These are phyloP conservation scores for Pyricularia sp. DNA, from an alignment of 2,329 filamentous ascomycete species.

Conservation along the genomic window DNA sequence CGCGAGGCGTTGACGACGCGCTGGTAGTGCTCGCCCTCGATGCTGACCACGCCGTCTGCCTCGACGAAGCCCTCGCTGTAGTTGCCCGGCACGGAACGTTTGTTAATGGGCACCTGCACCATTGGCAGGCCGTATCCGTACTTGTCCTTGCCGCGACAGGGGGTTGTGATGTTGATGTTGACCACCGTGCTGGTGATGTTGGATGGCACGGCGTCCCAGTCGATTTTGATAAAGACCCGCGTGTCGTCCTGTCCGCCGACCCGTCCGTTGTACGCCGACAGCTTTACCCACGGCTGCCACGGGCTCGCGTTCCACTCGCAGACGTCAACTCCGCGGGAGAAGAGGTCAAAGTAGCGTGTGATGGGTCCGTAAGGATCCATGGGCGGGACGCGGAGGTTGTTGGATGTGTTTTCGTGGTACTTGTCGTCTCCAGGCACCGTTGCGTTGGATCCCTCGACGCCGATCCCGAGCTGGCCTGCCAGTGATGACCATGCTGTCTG, in stretches of 20 bases:
- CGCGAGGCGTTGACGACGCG: slow-evolving; percentile 22
- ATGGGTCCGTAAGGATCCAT: slow-evolving; percentile 48
- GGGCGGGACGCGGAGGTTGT: slow-evolving; percentile 34
- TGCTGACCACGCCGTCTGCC: slow-evolving; percentile 45
- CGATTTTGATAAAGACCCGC: slow-evolving; percentile 43
- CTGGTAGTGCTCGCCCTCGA: slow-evolving; percentile 44
- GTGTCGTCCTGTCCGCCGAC: slow-evolving; percentile 25
- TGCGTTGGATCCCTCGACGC: slow-evolving; percentile 56
- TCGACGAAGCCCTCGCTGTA: slow-evolving; percentile 54
- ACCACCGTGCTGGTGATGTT: slow-evolving; percentile 29
- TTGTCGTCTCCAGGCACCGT: slow-evolving; percentile 58
- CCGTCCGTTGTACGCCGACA: slow-evolving; percentile 38
- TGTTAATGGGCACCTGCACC: slow-evolving; percentile 45
- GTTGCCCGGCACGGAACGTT: slow-evolving; percentile 34
- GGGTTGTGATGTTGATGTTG: slow-evolving; percentile 41
- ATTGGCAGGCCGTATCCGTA: slow-evolving; percentile 30
- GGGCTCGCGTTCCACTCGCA: slow-evolving; percentile 42
- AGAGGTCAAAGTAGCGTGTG: slow-evolving; percentile 55
- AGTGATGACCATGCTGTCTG: slow-evolving; percentile 45
- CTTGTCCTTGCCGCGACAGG: slow-evolving; percentile 31
- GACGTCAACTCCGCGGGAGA: slow-evolving; percentile 42
- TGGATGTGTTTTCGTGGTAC: slow-evolving; percentile 46
- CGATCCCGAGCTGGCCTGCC: slow-evolving; percentile 53
- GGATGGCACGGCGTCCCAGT: slow-evolving; percentile 33
- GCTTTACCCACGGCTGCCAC: slow-evolving; percentile 38